Percentiles rank a stretch among this genome's conserved stretches.
These are phyloP conservation scores for Cotoneaster glaucophyllus DNA, from an alignment of 306 rosid genomes.

Conservation along the genomic window DNA sequence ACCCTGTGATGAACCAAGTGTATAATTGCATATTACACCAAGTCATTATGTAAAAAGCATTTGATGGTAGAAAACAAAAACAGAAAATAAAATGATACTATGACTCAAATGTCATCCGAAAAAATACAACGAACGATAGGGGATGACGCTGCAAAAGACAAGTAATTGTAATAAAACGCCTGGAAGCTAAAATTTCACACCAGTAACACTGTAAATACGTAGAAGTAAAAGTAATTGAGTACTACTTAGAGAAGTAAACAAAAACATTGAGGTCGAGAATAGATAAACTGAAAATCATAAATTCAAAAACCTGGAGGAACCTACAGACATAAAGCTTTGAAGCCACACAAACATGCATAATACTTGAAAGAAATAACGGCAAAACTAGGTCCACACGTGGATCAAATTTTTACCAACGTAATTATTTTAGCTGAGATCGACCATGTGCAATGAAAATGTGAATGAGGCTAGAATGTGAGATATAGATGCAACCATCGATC, in stretches of 20 bases:
- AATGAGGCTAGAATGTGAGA: neutral
- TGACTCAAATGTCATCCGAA: too few relatives aligned
- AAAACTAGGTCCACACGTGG: neutral
- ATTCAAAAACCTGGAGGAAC: neutral
- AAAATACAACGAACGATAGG: neutral
- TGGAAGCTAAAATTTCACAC: neutral
- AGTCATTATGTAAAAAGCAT: too few relatives aligned
- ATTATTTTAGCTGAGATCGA: neutral
- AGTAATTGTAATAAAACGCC: neutral
- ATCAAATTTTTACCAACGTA: neutral
- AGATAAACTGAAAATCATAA: neutral
- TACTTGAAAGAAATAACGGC: neutral
- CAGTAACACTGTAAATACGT: neutral
- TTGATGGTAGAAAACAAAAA: neutral
- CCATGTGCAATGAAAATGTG: neutral
- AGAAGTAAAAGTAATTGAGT: neutral
- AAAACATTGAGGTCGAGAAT: neutral
- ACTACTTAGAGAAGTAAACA: neutral
- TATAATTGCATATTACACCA: too few relatives aligned
- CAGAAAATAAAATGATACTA: neutral
- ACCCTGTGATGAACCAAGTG: constrained; percentile 36
- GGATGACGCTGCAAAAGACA: neutral
- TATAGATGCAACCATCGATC: neutral
- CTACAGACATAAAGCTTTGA: neutral
- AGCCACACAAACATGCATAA: neutral